Percentiles rank a stretch among this genome's conserved stretches.
Conservation (phyloP, 352 stramenopile genomes). For the Plasmopara viticola region DNA sequence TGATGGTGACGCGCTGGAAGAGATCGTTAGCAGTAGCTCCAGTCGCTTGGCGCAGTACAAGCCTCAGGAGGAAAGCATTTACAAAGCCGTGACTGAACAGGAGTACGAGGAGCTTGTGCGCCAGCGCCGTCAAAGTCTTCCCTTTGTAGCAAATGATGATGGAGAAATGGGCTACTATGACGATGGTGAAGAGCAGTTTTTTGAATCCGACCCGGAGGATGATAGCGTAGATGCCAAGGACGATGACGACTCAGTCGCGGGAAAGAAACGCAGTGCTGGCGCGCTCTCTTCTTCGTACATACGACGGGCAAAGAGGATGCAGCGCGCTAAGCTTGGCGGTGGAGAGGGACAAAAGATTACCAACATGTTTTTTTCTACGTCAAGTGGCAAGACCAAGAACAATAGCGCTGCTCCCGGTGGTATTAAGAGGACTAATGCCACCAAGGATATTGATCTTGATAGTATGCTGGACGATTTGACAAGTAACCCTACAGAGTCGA, state of each 20-base stretch:
- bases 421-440: conserved; percentile 22
- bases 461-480: conserved; percentile 83
- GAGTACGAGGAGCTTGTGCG: conserved; percentile 83
- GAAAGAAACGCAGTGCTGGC: conserved; percentile 72
- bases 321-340: conserved; percentile 67
- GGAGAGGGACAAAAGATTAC: conserved; percentile 83
- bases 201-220: conserved; percentile 69
- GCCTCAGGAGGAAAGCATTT: conserved; percentile 71
- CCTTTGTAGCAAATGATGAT: conserved; percentile 84
- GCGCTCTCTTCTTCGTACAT: conserved; percentile 74
- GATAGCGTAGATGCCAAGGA: conserved; percentile 25
- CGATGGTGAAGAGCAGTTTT: conserved; percentile 86
- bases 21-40: conserved; percentile 12
- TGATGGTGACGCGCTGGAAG: conserved; percentile 21
- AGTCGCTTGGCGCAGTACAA: conserved; percentile 64
- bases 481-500: conserved; percentile 70
- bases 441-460: conserved; percentile 80
- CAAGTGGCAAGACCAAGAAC: conserved; percentile 24
- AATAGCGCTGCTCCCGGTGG: conserved; percentile 19
- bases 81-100: conserved; percentile 78
- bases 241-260: conserved; percentile 32
- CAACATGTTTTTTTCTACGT: conserved; percentile 83
- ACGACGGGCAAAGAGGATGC: conserved; percentile 74
- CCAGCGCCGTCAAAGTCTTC: conserved; percentile 64
- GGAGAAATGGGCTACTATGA: conserved; percentile 85